Percentiles rank a stretch among this genome's conserved stretches.
phyloP scores from a whole-genome alignment of 495 filamentous ascomycete species.

The Oidiodendron maius region DNA sequence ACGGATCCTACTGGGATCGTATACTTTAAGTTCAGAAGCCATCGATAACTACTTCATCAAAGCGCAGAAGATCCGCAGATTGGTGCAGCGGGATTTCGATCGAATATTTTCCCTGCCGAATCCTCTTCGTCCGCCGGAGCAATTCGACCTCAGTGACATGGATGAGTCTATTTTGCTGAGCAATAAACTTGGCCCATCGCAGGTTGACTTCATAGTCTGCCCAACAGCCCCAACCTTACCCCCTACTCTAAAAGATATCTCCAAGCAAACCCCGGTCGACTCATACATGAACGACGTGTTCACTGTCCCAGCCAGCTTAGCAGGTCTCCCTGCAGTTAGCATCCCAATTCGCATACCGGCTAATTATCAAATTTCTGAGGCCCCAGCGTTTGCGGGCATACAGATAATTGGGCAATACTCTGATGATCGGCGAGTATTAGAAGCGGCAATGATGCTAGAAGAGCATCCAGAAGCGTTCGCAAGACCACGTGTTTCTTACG shows the following conservation, averaged over 20 bases:
- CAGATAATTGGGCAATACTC: slow-evolving; percentile 91
- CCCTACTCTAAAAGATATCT: slow-evolving; percentile 43
- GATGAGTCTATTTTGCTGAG: slow-evolving; percentile 32
- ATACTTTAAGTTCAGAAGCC: slow-evolving; percentile 81
- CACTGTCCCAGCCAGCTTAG: slow-evolving; percentile 90
- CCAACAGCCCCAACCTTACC: slow-evolving; percentile 79
- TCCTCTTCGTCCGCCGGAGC: slow-evolving; percentile 43
- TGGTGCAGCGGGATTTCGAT: slow-evolving; percentile 84
- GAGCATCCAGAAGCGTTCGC: neutral
- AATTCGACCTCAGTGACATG: slow-evolving; percentile 40
- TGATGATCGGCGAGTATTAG: slow-evolving; percentile 64
- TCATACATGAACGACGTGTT: slow-evolving; percentile 90
- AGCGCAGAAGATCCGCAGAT: slow-evolving; percentile 78
- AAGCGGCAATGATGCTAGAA: slow-evolving; percentile 34
- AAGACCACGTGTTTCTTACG: neutral
- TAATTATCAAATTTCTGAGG: neutral
- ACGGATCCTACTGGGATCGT: slow-evolving; percentile 84
- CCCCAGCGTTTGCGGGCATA: slow-evolving; percentile 54
- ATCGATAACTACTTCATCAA: slow-evolving; percentile 97
- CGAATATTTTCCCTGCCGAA: slow-evolving; percentile 63
- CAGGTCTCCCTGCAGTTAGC: slow-evolving; percentile 84
- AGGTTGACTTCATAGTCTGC: slow-evolving; percentile 82
- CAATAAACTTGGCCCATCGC: slow-evolving; percentile 37
- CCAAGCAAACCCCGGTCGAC: slow-evolving; percentile 14
- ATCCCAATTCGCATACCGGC: slow-evolving; percentile 54